Base-by-base conservation (phyloP, 441 rosid species). In the Arabidopsis hybrid region DNA sequence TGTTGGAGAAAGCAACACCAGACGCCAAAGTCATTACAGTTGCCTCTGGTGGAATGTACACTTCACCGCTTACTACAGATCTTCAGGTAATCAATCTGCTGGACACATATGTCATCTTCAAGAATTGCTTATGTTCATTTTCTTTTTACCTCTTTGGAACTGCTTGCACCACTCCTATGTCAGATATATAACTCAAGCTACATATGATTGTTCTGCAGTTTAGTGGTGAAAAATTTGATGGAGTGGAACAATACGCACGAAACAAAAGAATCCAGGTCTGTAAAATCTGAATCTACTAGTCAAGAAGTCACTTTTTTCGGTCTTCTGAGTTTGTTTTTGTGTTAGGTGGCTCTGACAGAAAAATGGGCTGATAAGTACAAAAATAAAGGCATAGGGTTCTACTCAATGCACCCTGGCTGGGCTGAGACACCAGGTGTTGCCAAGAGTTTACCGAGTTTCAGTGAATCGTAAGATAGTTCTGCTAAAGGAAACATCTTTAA, bases 341-440 rank as follows among this genome's bases (percentile, higher is more conserved):
- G 4, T 72, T 67, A 88, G 97, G 97, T 94, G 58, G 97, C 92
- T 11, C 65, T 90, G 63, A 89, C 91, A 0, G 95, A 92, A 69
- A 89, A 86, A 47, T 94, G 97, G 97, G 85, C 89, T 8, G 92
- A 86, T 59, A 81, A 61, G 62, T 80, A 87, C 83, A 88, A 86
- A 75, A 82, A 81, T 71, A 89, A 76, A 83, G 92, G 93, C 59
- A 83, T 94, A 34, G 86, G 89, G 11, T 94, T 91, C 86, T 92
- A 90, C 81, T 61, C 95, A 0, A 91, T 94, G 99, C 97, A 92
- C 77, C 99, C 99, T 8, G 97, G 97, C 8, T 94, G 97, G 99
- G 97, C 91, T 52, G 89, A 83, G 81, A 94, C 97, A 4, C 95
- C 95, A 1, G 97, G 97, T 62, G 87, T 89, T 4, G 86, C 97